Conservation (phyloP, 768 basidiomycete genomes). For the Tylopilus sp. region DNA sequence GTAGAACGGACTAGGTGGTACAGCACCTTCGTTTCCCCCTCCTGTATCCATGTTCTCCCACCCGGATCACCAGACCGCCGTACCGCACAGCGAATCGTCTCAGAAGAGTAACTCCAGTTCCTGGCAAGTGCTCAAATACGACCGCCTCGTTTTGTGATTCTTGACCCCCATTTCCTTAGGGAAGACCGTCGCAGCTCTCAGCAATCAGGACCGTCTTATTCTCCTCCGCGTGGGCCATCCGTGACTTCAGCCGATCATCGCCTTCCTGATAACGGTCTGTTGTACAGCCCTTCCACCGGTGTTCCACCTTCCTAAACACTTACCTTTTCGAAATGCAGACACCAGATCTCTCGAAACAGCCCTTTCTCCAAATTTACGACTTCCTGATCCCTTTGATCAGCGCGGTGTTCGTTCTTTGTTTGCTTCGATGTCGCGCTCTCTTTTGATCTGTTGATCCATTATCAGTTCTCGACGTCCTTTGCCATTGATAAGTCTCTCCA, state of each 20-base stretch:
- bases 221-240: slow-evolving; percentile 23
- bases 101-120: slow-evolving; percentile 23
- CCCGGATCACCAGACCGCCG: slow-evolving; percentile 30
- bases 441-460: slow-evolving; percentile 38
- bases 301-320: slow-evolving; percentile 26
- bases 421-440: slow-evolving; percentile 32
- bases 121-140: slow-evolving; percentile 27
- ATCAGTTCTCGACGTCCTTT: slow-evolving; percentile 37
- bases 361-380: slow-evolving; percentile 31
- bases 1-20: slow-evolving; percentile 1
- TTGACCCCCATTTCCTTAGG: slow-evolving; percentile 21
- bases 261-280: slow-evolving; percentile 31
- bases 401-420: slow-evolving; percentile 35
- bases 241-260: slow-evolving; percentile 31
- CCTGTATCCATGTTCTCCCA: slow-evolving; percentile 26
- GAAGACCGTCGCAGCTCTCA: slow-evolving; percentile 26
- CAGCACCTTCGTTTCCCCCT: slow-evolving; percentile 23
- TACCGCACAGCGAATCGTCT: slow-evolving; percentile 25
- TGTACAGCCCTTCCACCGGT: slow-evolving; percentile 20
- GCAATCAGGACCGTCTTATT: slow-evolving; percentile 17
- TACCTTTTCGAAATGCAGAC: slow-evolving; percentile 29
- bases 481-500: slow-evolving; percentile 36
- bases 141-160: slow-evolving; percentile 17
- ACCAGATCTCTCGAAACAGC: slow-evolving; percentile 34
- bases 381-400: slow-evolving; percentile 33